Conservation (phyloP, 2,329 filamentous ascomycete genomes). For the Diplodia corticola region DNA sequence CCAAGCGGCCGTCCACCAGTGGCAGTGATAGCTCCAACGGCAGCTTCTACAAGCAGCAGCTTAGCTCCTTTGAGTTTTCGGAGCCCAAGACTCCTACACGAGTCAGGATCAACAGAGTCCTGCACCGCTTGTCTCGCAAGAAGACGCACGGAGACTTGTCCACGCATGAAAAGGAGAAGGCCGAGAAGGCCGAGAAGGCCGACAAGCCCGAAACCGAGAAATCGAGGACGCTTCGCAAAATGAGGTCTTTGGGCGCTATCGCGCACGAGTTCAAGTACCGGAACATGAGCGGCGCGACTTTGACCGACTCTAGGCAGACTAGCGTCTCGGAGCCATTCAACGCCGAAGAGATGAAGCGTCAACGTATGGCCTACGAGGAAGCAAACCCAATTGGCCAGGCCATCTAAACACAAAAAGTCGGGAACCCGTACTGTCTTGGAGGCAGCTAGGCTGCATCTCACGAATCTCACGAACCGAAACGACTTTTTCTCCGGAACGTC, state of each 20-base stretch:
- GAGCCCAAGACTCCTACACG: constrained; percentile 49
- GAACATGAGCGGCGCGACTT: constrained; percentile 19
- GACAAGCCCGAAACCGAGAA: constrained; percentile 29
- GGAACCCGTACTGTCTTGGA: neutral
- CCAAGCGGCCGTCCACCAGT: constrained; percentile 33
- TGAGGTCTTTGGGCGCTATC: constrained; percentile 33
- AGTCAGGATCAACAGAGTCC: constrained; percentile 35
- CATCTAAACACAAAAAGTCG: constrained; percentile 11
- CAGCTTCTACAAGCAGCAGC: constrained; percentile 26
- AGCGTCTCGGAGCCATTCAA: constrained; percentile 39
- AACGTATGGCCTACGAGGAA: constrained; percentile 37
- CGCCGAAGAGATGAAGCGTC: constrained; percentile 39
- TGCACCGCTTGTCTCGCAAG: constrained; percentile 14
- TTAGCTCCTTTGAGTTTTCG: constrained; percentile 18
- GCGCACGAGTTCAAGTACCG: constrained; percentile 27
- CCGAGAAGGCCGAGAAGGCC: constrained; percentile 20
- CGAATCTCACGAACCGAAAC: constrained; percentile 21
- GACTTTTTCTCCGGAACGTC: constrained; percentile 9
- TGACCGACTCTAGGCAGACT: constrained; percentile 12
- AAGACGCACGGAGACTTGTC: constrained; percentile 5
- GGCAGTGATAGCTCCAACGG: constrained; percentile 26
- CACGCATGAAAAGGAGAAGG: constrained; percentile 10
- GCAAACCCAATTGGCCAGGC: constrained; percentile 26
- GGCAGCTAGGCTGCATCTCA: constrained; percentile 10
- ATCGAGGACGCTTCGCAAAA: constrained; percentile 38